Evolutionary conservation across 2,329 filamentous ascomycete genomes (phyloP).

Genomic region (Tolypocladium guangdongense): DNA sequence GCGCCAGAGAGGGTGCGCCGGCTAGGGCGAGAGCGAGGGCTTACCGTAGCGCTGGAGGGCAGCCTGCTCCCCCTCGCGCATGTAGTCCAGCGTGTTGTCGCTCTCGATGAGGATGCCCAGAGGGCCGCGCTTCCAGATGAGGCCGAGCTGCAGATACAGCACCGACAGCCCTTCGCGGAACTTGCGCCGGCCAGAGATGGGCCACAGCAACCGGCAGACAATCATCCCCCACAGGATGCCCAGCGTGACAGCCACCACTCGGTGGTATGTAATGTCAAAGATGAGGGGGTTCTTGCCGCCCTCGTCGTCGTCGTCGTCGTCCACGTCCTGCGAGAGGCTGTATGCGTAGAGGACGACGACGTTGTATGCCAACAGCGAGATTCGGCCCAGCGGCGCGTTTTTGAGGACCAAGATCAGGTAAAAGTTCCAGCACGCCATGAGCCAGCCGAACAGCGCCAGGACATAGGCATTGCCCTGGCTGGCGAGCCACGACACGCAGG

Average conservation of each 20-base stretch:
- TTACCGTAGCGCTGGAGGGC: slow-evolving; percentile 68
- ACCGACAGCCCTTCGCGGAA: slow-evolving; percentile 81
- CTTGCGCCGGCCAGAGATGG: slow-evolving; percentile 79
- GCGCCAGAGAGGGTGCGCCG: too few relatives aligned
- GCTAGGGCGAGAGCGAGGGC: slow-evolving; percentile 2
- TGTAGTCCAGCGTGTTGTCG: slow-evolving; percentile 54
- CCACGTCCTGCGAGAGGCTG: slow-evolving; percentile 69
- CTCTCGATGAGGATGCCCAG: slow-evolving; percentile 60
- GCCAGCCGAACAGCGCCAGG: slow-evolving; percentile 71
- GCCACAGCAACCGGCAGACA: slow-evolving; percentile 83
- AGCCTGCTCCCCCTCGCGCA: slow-evolving; percentile 78
- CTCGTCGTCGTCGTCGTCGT: slow-evolving; percentile 78
- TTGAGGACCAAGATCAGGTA: slow-evolving; percentile 78
- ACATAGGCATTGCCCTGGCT: slow-evolving; percentile 62
- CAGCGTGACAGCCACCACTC: slow-evolving; percentile 73
- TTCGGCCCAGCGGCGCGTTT: slow-evolving; percentile 83
- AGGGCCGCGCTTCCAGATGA: slow-evolving; percentile 93
- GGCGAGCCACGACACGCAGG: slow-evolving; percentile 67
- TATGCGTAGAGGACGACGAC: slow-evolving; percentile 91
- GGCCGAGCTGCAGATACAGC: slow-evolving; percentile 87
- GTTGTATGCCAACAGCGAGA: slow-evolving; percentile 93
- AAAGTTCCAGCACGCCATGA: slow-evolving; percentile 74
- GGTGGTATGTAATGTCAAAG: slow-evolving; percentile 75
- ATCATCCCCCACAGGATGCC: slow-evolving; percentile 90
- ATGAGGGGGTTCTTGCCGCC: slow-evolving; percentile 77